Evolutionary conservation across 2,329 filamentous ascomycete species (phyloP), one percentile per base, ranked within the genome.

Genomic region (Harringtonia lauricola): DNA sequence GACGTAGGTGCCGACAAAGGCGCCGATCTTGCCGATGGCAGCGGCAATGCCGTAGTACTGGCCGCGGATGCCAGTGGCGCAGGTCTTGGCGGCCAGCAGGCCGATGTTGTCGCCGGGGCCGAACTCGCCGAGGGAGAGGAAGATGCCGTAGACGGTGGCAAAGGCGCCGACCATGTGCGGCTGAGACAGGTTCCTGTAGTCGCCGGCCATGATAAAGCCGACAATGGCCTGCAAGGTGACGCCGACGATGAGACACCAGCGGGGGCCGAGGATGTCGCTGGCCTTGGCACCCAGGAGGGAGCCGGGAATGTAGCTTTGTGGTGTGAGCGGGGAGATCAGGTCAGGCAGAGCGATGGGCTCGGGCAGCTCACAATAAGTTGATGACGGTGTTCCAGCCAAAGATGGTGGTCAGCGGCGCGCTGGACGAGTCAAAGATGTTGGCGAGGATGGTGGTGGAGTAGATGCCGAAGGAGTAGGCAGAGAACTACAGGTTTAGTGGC

Each of bases 61-160:
- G 3, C 88, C 89, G 33, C 88, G 76, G n/a, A 95, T 81, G 17
- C 84, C 83, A 5, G 89, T 95, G 0, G 89, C 86, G 54, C 81
- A 88, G 2, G 86, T 89, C 68, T 95, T 95, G 38, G 84, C 83
- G 0, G 89, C 88, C 26, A 94, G 62, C 1, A 95, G 72, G 3
- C 88, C 88, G 52, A 95, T 94, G 60, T 95, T 95, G 66, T 95
- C 85, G 13, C 89, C 89, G 0, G 89, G 87, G 0, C 89, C 88
- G 34, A 94, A 64, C 60, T 92, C 86, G 40, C 86, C 86, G 1
- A 90, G 70, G 0, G 81, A 75, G 1, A 86, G 67, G 65, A 92
- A 92, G 50, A 92, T 70, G 15, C 79, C 86, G 53, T 88, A 90
- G 3, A 90, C 76, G 6, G 88, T 81, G 2, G 85, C 81, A 52